Evolutionary conservation across 2,329 filamentous ascomycete genomes (phyloP).

Genomic region (Cordyceps javanica): DNA sequence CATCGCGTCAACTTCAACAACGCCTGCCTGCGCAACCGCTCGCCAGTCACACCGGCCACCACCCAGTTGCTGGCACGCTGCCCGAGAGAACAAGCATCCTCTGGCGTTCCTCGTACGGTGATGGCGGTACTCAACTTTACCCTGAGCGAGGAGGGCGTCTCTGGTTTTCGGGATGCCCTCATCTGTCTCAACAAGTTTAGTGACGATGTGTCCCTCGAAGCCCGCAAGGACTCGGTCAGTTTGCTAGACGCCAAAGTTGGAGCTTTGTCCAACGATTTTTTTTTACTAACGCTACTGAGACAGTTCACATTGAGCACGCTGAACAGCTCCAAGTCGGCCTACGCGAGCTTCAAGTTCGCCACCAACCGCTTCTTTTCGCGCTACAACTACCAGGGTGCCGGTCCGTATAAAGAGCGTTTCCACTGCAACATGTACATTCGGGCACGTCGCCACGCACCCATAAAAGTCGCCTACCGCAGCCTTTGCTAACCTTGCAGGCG

Average conservation of each 20-base stretch:
- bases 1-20: background rate
- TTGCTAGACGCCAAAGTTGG: too few relatives aligned
- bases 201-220: constrained; percentile 71
- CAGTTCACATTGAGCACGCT: constrained; percentile 69
- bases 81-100: background rate
- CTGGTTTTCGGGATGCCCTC: constrained; percentile 65
- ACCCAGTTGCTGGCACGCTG: background rate
- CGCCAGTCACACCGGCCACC: background rate
- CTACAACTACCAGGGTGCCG: constrained; percentile 57
- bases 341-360: constrained; percentile 65
- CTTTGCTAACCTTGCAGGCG: background rate
- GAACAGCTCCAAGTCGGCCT: constrained; percentile 76
- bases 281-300: background rate
- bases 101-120: background rate
- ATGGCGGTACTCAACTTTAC: constrained; percentile 68
- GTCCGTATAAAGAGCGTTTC: constrained; percentile 53
- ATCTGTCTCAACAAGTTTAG: constrained; percentile 73
- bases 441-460: constrained; percentile 32
- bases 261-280: too few relatives aligned
- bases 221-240: constrained; percentile 58
- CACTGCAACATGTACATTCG: constrained; percentile 71
- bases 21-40: background rate
- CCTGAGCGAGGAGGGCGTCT: constrained; percentile 65
- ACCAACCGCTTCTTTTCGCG: constrained; percentile 64
- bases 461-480: background rate